Evolutionary conservation across 75 land plant species (phyloP), one percentile per base, ranked within the genome.

Genomic region (Ceratopteris richardii): DNA sequence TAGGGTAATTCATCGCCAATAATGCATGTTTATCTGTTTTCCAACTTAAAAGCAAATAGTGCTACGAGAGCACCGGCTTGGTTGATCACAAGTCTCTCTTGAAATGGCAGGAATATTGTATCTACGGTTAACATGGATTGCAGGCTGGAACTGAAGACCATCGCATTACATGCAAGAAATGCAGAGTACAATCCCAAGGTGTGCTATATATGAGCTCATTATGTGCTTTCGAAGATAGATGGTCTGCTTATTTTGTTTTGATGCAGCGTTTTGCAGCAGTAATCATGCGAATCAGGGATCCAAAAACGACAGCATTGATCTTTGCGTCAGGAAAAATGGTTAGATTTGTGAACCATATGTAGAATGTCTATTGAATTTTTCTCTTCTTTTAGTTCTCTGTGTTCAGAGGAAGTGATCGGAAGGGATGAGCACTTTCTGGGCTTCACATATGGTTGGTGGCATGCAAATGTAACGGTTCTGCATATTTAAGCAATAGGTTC

Each of bases 101-200:
- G 5, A 17, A 5, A 18, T 21, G 18, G 41, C 67, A 91, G 97
- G 71, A 91, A 91, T 52, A 78, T 91, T 52, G 97, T 91, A 1
- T 84, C 97, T 0, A 87, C 97, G 20, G 97, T 91, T 17, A 86
- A 91, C 44, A 68, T 87, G 67, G 93, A 76, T 37, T 91, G 97
- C 74, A 77, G 77, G 60, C 51, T 91, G 75, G 84, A 91, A 41
- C 77, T 91, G 36, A 82, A 84, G 60, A 66, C 72, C 30, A 87
- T 91, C 63, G 97, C 93, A 16, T 66, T 84, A 9, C 83, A 82
- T 60, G 92, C 93, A 17, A 74, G 93, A 10, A 91, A 91, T 80
- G 89, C 97, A 24, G 97, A 92, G 58, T 92, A 92, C 62, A 92
- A 88, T 57, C 97, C 93, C 5, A 92, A 92, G 97, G 97, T 79